Percentiles rank a stretch among this genome's conserved stretches.
These are phyloP conservation scores for Penicillium antarcticum DNA, from an alignment of 495 filamentous ascomycete genomes.

Conservation along the genomic window DNA sequence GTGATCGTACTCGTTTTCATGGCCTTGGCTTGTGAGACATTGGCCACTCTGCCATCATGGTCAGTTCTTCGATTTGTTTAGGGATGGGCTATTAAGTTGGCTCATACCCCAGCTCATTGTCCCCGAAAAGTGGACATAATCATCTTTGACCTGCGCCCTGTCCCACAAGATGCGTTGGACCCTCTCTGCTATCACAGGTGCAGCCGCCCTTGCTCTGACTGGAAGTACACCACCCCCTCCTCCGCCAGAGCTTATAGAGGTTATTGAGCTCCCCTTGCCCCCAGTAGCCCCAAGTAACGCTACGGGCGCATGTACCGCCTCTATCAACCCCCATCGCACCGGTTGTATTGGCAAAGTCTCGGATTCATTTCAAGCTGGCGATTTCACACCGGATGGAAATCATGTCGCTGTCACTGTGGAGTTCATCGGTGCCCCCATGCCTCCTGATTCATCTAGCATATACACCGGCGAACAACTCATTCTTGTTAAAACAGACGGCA, in stretches of 20 bases:
- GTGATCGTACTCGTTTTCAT: too few species aligned
- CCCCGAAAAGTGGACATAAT: too few species aligned
- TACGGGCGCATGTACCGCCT: conserved; percentile 10
- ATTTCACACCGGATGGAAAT: conserved; percentile 19
- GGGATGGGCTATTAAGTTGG: too few species aligned
- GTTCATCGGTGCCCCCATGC: conserved; percentile 17
- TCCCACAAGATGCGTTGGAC: too few species aligned
- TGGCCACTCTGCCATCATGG: too few species aligned
- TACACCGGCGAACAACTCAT: conserved; percentile 21
- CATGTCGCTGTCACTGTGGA: conserved; percentile 17
- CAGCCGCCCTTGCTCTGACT: too few species aligned
- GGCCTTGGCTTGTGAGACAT: too few species aligned
- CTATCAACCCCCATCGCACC: conserved; percentile 13
- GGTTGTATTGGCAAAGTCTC: conserved; percentile 13
- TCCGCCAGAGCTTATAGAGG: conserved; percentile 13
- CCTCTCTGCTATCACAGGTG: too few species aligned
- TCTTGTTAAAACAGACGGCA: conserved; percentile 14
- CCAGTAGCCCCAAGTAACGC: conserved; percentile 12
- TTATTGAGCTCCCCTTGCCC: conserved; percentile 18
- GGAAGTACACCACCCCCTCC: too few species aligned
- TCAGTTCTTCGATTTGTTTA: too few species aligned
- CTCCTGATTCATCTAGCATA: conserved; percentile 16
- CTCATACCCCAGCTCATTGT: too few species aligned
- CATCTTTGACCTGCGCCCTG: too few species aligned
- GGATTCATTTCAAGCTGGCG: conserved; percentile 10